phyloP scores from a whole-genome alignment of 768 basidiomycete species.

The Naganishia friedmannii region DNA sequence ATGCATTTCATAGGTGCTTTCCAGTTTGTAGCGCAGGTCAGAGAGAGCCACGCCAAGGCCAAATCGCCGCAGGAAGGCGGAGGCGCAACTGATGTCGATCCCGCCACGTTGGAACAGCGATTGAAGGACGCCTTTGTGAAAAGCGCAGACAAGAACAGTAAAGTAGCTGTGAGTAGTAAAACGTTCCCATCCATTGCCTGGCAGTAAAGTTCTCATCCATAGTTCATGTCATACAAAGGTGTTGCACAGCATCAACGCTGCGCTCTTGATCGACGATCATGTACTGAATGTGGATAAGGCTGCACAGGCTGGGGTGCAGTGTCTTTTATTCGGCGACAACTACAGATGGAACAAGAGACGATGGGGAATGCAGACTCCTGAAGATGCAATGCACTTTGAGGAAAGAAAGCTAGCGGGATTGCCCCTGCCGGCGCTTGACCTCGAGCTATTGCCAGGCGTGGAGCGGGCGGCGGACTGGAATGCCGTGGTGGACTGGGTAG shows the following conservation, averaged over 20 bases:
- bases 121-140: conserved; percentile 34
- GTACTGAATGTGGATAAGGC: conserved; percentile 39
- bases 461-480: conserved; percentile 36
- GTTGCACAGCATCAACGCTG: conserved; percentile 41
- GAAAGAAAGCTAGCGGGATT: conserved; percentile 35
- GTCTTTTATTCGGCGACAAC: conserved; percentile 39
- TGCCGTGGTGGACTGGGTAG: conserved; percentile 42
- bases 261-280: conserved; percentile 45
- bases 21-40: conserved; percentile 7
- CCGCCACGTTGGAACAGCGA: conserved; percentile 29
- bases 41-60: neutral
- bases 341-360: conserved; percentile 40
- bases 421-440: conserved; percentile 28
- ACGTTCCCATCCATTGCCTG: neutral
- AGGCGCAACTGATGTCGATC: neutral
- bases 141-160: conserved; percentile 33
- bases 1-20: conserved; percentile 29
- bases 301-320: conserved; percentile 34
- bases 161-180: conserved; percentile 38
- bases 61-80: neutral
- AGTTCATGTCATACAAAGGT: conserved; percentile 32
- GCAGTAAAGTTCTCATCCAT: neutral
- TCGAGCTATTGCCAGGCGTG: conserved; percentile 31
- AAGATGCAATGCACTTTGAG: conserved; percentile 41
- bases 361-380: conserved; percentile 37